These are phyloP conservation scores for Dothidotthia symphoricarpi DNA, from an alignment of 2,329 filamentous ascomycete genomes.

Conservation along the genomic window DNA sequence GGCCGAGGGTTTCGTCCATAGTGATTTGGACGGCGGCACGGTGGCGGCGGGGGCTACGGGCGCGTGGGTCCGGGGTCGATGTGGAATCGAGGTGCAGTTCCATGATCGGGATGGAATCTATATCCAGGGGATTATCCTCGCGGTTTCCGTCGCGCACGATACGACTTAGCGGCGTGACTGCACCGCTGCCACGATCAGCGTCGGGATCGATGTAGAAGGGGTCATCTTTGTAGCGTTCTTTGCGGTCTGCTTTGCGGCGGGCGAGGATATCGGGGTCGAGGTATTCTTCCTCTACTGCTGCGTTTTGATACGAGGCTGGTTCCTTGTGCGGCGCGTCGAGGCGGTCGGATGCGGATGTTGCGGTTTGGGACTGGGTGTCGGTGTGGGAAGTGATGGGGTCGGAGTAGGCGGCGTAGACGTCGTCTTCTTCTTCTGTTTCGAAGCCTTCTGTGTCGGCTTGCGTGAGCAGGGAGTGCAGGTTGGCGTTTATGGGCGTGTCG, in stretches of 20 bases:
- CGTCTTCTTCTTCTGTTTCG: constrained; percentile 43
- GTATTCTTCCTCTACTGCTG: constrained; percentile 48
- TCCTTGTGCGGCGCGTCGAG: constrained; percentile 42
- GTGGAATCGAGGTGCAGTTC: constrained; percentile 69
- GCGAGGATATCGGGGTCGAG: constrained; percentile 74
- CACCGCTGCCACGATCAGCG: constrained; percentile 53
- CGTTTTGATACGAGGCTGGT: constrained; percentile 47
- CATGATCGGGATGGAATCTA: constrained; percentile 96
- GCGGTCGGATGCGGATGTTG: constrained; percentile 44
- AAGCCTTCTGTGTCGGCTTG: constrained; percentile 48
- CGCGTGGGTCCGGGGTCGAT: constrained; percentile 13
- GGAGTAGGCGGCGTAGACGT: constrained; percentile 49
- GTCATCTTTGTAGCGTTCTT: constrained; percentile 84
- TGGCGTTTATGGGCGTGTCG: constrained; percentile 76
- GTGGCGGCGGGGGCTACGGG: constrained; percentile 32
- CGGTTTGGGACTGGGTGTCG: constrained; percentile 11
- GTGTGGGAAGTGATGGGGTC: constrained; percentile 38
- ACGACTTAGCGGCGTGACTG: constrained; percentile 74
- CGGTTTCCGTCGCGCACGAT: constrained; percentile 68
- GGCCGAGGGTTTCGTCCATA: constrained; percentile 49
- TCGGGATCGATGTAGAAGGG: constrained; percentile 81
- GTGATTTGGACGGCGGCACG: constrained; percentile 45
- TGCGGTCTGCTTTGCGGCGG: constrained; percentile 70
- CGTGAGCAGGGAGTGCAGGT: constrained; percentile 66
- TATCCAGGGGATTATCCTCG: constrained; percentile 70